Conservation (phyloP, 2,329 filamentous ascomycete species). For the Xylariaceae sp. region DNA sequence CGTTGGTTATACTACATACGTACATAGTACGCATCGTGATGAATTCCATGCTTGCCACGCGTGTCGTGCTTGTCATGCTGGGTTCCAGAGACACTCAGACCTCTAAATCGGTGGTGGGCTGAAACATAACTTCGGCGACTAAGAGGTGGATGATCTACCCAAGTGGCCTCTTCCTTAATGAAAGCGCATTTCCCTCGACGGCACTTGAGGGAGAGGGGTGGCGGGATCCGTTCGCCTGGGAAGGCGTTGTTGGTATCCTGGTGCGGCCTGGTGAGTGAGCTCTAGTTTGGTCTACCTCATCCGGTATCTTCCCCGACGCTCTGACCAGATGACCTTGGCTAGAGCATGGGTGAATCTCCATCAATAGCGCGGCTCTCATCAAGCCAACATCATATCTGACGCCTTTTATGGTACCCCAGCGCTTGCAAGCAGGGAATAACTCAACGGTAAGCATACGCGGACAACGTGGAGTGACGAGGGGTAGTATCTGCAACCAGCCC, state of each 20-base stretch:
- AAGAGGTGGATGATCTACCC: constrained; percentile 13
- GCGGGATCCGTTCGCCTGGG: constrained; percentile 25
- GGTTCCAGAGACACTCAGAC: constrained; percentile 13
- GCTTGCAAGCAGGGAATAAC: constrained; percentile 25
- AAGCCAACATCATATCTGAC: constrained; percentile 30
- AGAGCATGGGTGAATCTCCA: constrained; percentile 20
- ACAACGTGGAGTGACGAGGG: constrained; percentile 30
- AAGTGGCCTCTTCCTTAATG: constrained; percentile 15
- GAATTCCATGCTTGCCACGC: constrained; percentile 4
- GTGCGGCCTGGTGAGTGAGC: neutral
- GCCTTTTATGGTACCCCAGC: constrained; percentile 26
- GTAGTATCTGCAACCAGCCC: constrained; percentile 31
- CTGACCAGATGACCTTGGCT: constrained; percentile 25
- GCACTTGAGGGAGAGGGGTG: constrained; percentile 15
- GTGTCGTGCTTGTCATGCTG: neutral
- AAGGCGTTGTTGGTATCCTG: constrained; percentile 19
- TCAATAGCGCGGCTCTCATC: constrained; percentile 29
- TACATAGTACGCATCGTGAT: constrained; percentile 16
- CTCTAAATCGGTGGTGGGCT: constrained; percentile 12
- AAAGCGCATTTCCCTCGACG: constrained; percentile 15
- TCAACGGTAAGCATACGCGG: constrained; percentile 30
- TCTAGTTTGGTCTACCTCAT: neutral
- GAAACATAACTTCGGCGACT: constrained; percentile 14
- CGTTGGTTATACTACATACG: constrained; percentile 2
- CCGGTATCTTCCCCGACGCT: constrained; percentile 28